Percentiles rank a stretch among this genome's conserved stretches.
Evolutionary conservation across 495 filamentous ascomycete genomes (phyloP).

Genomic region (Talaromyces nanjingensis): DNA sequence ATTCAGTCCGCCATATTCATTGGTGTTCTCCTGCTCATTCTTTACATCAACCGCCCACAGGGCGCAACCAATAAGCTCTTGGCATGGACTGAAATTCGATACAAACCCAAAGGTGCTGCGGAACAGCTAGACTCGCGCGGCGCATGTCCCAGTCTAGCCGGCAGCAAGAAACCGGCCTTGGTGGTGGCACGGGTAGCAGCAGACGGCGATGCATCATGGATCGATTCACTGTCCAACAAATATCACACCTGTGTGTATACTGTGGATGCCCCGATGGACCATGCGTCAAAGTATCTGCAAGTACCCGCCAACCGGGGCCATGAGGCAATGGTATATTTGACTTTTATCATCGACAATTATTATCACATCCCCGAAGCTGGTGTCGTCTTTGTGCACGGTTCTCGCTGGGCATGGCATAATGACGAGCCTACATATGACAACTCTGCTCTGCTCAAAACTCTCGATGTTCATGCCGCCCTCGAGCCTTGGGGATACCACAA

Average conservation of each 20-base stretch:
- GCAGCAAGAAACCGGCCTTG: slow-evolving; percentile 29
- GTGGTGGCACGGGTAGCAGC: slow-evolving; percentile 27
- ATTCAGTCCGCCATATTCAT: slow-evolving; percentile 25
- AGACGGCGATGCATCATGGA: slow-evolving; percentile 34
- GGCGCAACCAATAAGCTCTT: slow-evolving; percentile 18
- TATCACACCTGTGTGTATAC: slow-evolving; percentile 47
- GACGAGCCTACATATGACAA: slow-evolving; percentile 36
- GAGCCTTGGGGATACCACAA: slow-evolving; percentile 34
- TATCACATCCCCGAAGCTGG: slow-evolving; percentile 43
- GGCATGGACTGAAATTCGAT: slow-evolving; percentile 31
- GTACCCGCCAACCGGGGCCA: slow-evolving; percentile 59
- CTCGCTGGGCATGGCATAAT: slow-evolving; percentile 40
- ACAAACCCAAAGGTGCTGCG: slow-evolving; percentile 20
- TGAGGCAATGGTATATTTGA: slow-evolving; percentile 62
- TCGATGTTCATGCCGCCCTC: slow-evolving; percentile 28
- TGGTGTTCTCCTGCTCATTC: slow-evolving; percentile 21
- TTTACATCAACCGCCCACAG: slow-evolving; percentile 28
- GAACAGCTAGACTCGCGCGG: slow-evolving; percentile 22
- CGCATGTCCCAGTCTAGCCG: slow-evolving; percentile 26
- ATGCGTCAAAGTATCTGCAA: slow-evolving; percentile 33
- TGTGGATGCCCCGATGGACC: slow-evolving; percentile 43
- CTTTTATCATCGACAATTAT: slow-evolving; percentile 63
- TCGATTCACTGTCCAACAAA: slow-evolving; percentile 18
- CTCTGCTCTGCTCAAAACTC: slow-evolving; percentile 22
- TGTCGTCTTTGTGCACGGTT: slow-evolving; percentile 39